These are phyloP conservation scores for Bolboschoenus planiculmis DNA, from an alignment of 176 grass and related monocot genomes.

Conservation along the genomic window DNA sequence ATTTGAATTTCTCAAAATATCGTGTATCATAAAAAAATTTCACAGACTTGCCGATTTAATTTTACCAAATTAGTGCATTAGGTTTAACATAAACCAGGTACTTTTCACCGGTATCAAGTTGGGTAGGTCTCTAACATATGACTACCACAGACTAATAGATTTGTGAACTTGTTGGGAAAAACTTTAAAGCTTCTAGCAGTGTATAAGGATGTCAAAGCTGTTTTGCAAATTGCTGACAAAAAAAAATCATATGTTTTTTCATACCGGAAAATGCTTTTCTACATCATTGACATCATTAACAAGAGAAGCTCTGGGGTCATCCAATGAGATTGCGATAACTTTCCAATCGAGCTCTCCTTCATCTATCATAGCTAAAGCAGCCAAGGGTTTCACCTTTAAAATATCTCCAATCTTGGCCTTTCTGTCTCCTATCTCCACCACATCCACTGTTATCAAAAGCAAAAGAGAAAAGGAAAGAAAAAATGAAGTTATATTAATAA, in stretches of 20 bases:
- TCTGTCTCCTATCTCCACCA: constrained; percentile 94
- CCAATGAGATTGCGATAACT: constrained; percentile 90
- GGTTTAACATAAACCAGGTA: neutral
- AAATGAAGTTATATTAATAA: constrained; percentile 6
- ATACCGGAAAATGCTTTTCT: constrained; percentile 94
- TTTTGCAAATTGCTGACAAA: neutral
- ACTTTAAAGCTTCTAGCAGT: neutral
- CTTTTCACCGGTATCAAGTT: neutral
- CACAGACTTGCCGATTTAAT: neutral
- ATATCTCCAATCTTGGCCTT: constrained; percentile 77
- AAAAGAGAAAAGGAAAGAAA: constrained; percentile 6
- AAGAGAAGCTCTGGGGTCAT: constrained; percentile 94
- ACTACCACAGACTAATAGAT: neutral
- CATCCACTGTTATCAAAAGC: constrained; percentile 57
- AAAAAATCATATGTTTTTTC: neutral
- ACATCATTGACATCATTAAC: constrained; percentile 93
- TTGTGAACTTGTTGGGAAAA: neutral
- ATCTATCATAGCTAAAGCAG: constrained; percentile 97
- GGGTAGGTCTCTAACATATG: neutral
- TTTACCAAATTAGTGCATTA: neutral
- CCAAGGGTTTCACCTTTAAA: constrained; percentile 95
- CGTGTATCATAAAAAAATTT: neutral
- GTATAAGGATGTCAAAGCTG: neutral
- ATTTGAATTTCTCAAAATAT: neutral
- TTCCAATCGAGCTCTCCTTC: constrained; percentile 99